Conservation (phyloP, 768 basidiomycete species). For the Boletus sp. region DNA sequence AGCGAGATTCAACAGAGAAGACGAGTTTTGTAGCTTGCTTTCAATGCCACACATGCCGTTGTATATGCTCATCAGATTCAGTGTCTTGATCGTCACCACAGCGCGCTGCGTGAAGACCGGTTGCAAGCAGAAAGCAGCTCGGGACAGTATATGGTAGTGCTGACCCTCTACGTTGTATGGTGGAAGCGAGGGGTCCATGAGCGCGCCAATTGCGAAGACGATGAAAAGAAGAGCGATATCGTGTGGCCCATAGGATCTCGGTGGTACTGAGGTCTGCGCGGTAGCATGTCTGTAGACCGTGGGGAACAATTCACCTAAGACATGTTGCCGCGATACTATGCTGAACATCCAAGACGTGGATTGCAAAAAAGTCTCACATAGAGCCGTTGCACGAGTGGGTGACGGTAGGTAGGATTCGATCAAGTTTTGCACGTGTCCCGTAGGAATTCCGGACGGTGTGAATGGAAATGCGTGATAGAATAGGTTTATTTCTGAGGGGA, state of each 20-base stretch:
- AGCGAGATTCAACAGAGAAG: slow-evolving; percentile 46
- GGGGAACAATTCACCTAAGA: slow-evolving; percentile 47
- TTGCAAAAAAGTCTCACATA: slow-evolving; percentile 49
- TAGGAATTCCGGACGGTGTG: slow-evolving; percentile 37
- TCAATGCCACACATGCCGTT: slow-evolving; percentile 54
- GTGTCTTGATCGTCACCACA: slow-evolving; percentile 45
- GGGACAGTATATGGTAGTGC: slow-evolving; percentile 49
- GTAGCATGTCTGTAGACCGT: slow-evolving; percentile 34
- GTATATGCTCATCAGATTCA: slow-evolving; percentile 55
- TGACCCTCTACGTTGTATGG: slow-evolving; percentile 53
- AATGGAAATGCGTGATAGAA: slow-evolving; percentile 48
- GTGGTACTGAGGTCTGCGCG: neutral
- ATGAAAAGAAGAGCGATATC: slow-evolving; percentile 49
- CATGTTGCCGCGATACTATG: slow-evolving; percentile 45
- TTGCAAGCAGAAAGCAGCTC: slow-evolving; percentile 46
- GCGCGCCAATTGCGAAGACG: slow-evolving; percentile 46
- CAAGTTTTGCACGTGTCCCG: slow-evolving; percentile 34
- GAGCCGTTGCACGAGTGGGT: slow-evolving; percentile 37
- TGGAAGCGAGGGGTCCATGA: slow-evolving; percentile 45
- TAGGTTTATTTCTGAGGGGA: slow-evolving; percentile 42
- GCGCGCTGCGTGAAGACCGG: slow-evolving; percentile 44
- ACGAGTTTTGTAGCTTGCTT: slow-evolving; percentile 47
- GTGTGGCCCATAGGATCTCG: slow-evolving; percentile 42
- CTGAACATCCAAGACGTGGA: slow-evolving; percentile 52
- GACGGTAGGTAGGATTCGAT: slow-evolving; percentile 49